Evolutionary conservation across 192 early-diverging fungal species (phyloP).

Genomic region (Gaertneriomyces sp.): DNA sequence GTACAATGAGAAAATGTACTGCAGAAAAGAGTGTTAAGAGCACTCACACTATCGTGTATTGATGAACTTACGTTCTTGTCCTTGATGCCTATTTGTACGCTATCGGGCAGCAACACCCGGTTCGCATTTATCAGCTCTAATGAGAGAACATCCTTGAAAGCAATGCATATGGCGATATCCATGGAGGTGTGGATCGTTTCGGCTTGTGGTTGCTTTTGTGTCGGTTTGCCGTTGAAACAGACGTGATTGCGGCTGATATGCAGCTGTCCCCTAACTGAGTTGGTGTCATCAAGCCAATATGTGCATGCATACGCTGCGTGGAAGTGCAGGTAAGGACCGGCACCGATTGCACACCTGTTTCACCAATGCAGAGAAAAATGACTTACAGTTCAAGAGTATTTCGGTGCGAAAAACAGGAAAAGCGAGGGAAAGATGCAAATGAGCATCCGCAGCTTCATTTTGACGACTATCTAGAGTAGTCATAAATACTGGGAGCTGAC

Average conservation of each 20-base stretch:
- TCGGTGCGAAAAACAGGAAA: conserved; percentile 43
- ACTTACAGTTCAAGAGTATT: conserved; percentile 46
- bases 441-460: too few species aligned
- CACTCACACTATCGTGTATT: too few species aligned
- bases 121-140: conserved; percentile 44
- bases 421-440: not conserved
- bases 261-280: conserved; percentile 38
- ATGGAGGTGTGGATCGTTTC: too few species aligned
- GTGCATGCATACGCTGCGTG: conserved; percentile 42
- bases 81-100: conserved; percentile 40
- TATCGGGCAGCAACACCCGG: conserved; percentile 42
- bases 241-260: conserved; percentile 43
- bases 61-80: conserved; percentile 28
- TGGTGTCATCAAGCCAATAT: conserved; percentile 37
- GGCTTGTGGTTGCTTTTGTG: not conserved
- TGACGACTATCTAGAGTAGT: too few species aligned
- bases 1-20: conserved; percentile 48
- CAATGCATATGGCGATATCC: conserved; percentile 14
- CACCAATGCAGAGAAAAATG: not conserved
- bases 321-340: not conserved
- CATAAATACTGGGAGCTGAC: too few species aligned
- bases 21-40: conserved; percentile 6
- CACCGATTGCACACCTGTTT: not conserved
- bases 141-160: conserved; percentile 37
- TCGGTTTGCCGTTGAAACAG: conserved; percentile 27